A percentile compares a stretch with the other conserved stretches of the same genome.
Evolutionary conservation across 2,329 filamentous ascomycete genomes (phyloP).

Genomic region (Trichoderma atroviride): DNA sequence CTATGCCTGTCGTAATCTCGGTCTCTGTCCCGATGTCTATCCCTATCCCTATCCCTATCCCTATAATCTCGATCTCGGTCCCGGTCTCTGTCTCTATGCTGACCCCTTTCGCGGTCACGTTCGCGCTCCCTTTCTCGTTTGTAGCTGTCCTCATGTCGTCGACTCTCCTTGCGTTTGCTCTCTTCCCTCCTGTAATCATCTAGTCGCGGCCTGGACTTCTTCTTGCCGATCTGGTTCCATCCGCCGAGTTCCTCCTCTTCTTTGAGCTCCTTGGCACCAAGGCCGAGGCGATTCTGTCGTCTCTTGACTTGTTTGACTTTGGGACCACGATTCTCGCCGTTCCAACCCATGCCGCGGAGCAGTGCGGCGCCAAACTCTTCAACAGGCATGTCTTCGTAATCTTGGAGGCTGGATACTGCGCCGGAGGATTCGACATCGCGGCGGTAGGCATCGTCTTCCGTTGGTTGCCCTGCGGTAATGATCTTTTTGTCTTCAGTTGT

Average conservation of each 20-base stretch:
- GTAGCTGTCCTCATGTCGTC: slow-evolving; percentile 49
- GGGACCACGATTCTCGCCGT: slow-evolving; percentile 62
- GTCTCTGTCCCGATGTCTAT: slow-evolving; percentile 30
- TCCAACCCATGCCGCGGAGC: slow-evolving; percentile 94
- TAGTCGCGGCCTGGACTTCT: slow-evolving; percentile 50
- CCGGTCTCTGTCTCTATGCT: slow-evolving; percentile 37
- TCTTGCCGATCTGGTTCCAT: slow-evolving; percentile 73
- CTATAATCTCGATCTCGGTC: slow-evolving; percentile 15
- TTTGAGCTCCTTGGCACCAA: slow-evolving; percentile 83
- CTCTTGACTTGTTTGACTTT: slow-evolving; percentile 66
- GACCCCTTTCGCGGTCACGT: slow-evolving; percentile 43
- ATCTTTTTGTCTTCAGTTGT: slow-evolving; percentile 48
- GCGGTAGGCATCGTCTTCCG: slow-evolving; percentile 69
- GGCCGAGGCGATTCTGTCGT: slow-evolving; percentile 79
- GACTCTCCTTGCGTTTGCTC: slow-evolving; percentile 48
- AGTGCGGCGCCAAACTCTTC: slow-evolving; percentile 93
- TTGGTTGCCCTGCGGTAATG: slow-evolving; percentile 51
- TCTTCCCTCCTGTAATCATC: slow-evolving; percentile 54
- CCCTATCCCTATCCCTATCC: slow-evolving; percentile 18
- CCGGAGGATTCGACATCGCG: slow-evolving; percentile 73
- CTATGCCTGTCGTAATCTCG: slow-evolving; percentile 13
- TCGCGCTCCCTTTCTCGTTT: slow-evolving; percentile 52
- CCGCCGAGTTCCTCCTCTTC: slow-evolving; percentile 73
- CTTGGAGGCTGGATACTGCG: slow-evolving; percentile 74
- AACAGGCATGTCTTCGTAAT: slow-evolving; percentile 87